Evolutionary conservation across 2,329 filamentous ascomycete species (phyloP), one percentile per base, ranked within the genome.

Genomic region (Fusarium goolgardi): DNA sequence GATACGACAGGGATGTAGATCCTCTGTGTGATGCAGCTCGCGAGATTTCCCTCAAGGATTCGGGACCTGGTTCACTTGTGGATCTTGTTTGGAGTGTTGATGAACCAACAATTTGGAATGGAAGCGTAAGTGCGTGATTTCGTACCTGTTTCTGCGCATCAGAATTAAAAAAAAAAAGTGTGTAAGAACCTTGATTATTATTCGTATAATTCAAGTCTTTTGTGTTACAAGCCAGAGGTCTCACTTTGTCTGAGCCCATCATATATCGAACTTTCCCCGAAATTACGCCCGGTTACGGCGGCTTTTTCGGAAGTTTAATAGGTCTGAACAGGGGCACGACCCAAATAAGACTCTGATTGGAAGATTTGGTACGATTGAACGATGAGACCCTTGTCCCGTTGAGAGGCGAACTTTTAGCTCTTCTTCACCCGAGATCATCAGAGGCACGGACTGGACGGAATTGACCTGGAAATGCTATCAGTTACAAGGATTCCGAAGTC

Each of bases 381-480:
- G 25, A 27, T 40, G 23, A n/a, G 12, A 51, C 37, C 47, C 47
- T 51, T 40, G 34, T 29, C 23, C 18, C 1, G 4, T 5, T 13
- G 16, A 18, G 47, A 50, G 47, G 34, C 34, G 18, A 40, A 51
- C 23, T 18, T 40, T 51, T 51, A 51, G 47, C 47, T 51, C 47
- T 18, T 29, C 18, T 40, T 39, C 13, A 27, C 32, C 18, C 2
- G 18, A 51, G 47, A 51, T 51, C 34, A 18, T 40, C 34, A 21
- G 47, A 51, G 47, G 47, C 34, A 51, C 47, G 34, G 47, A 51
- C 23, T 51, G 5, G 18, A 18, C 34, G 23, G 47, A 40, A 37
- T 21, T 35, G 46, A 29, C 18, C 39, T 27, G 51, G 39, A 45
- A 46, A 46, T 54, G 51, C 10, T 27, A 45, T 13, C 39, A 25